Conservation (phyloP, 257 asterid genomes). For the Mitragyna speciosa region DNA sequence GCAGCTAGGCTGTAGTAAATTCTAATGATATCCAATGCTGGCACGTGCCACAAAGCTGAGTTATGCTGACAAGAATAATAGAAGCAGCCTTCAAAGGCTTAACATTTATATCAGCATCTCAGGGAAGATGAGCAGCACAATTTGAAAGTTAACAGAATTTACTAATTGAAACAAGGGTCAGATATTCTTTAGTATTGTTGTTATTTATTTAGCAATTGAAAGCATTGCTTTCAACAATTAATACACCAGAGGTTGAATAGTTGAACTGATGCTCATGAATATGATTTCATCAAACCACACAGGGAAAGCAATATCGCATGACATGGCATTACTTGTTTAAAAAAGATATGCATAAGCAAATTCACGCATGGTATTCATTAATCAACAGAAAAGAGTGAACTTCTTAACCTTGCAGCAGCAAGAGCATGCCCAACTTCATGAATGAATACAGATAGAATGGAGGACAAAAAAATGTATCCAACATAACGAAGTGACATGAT, state of each 20-base stretch:
- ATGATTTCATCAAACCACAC: neutral
- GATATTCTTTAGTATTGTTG: neutral
- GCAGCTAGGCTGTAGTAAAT: neutral
- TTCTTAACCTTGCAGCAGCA: conserved; percentile 90
- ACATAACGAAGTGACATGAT: conserved; percentile 53
- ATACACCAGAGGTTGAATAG: neutral
- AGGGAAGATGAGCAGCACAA: neutral
- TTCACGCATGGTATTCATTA: neutral
- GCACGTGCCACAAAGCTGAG: neutral
- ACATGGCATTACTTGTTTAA: neutral
- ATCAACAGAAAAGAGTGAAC: conserved; percentile 18
- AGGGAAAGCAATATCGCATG: neutral
- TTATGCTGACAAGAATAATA: neutral
- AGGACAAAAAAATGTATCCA: conserved; percentile 67
- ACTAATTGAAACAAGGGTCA: neutral
- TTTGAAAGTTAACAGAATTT: neutral
- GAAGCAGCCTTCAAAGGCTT: neutral
- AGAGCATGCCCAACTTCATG: conserved; percentile 96
- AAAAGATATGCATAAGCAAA: neutral
- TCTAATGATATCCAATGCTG: neutral
- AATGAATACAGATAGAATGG: conserved; percentile 55
- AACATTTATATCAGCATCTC: neutral
- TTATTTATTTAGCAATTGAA: neutral
- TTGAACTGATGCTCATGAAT: neutral
- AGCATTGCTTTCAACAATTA: neutral